Evolutionary conservation across 345 rosid genomes (phyloP).

Genomic region (Barbarea vulgaris): DNA sequence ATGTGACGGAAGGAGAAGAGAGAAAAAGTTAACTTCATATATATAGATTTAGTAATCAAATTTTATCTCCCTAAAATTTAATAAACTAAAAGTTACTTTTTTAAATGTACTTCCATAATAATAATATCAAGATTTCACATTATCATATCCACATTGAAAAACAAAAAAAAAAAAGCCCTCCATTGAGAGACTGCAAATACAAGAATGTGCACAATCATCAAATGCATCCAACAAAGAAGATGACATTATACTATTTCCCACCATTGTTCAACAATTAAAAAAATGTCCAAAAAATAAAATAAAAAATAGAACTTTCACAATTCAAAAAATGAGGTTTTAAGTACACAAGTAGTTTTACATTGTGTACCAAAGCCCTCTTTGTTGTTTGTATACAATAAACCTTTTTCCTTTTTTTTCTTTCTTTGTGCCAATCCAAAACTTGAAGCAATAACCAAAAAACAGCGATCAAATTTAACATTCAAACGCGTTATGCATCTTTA

Average conservation of each 20-base stretch:
- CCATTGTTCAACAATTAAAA: neutral
- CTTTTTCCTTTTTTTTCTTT: neutral
- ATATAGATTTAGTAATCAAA: no score
- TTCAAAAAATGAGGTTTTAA: slow-evolving; percentile 26
- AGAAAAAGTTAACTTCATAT: no score
- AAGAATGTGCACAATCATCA: neutral
- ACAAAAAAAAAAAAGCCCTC: neutral
- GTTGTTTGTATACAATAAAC: slow-evolving; percentile 31
- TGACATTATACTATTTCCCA: neutral
- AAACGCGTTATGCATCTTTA: slow-evolving; percentile 28
- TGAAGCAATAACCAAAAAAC: slow-evolving; percentile 22
- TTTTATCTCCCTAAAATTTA: no score
- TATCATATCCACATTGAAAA: no score
- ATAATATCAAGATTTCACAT: no score
- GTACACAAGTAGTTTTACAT: slow-evolving; percentile 18
- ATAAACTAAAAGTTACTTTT: no score
- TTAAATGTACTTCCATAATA: no score
- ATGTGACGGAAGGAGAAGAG: no score
- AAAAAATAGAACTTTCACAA: slow-evolving; percentile 15
- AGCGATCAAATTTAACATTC: neutral
- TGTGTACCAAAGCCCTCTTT: slow-evolving; percentile 24
- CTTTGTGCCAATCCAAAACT: slow-evolving; percentile 29
- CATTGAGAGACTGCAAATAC: neutral
- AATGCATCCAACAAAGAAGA: neutral
- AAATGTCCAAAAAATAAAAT: neutral